Evolutionary conservation across 2,329 filamentous ascomycete species (phyloP).

Genomic region (Nakataea oryzae): DNA sequence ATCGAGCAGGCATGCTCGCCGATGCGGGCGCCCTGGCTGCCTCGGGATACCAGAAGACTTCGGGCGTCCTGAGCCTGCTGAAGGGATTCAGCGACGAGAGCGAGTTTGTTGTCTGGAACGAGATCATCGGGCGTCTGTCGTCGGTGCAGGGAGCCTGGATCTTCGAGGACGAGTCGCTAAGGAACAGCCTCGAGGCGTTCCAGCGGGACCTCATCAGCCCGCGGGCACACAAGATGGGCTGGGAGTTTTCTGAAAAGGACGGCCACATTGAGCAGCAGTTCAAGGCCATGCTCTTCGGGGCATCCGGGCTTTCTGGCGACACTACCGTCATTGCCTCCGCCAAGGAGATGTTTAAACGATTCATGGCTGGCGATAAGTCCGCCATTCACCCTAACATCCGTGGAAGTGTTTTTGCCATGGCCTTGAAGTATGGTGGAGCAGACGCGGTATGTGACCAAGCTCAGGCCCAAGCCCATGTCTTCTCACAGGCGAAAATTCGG

Average conservation of each 20-base stretch:
- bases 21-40: slow-evolving; percentile 84
- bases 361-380: slow-evolving; percentile 63
- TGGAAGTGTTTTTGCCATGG: slow-evolving; percentile 76
- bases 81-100: slow-evolving; percentile 77
- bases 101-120: slow-evolving; percentile 92
- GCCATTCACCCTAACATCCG: slow-evolving; percentile 91
- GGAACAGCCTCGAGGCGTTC: slow-evolving; percentile 73
- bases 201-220: slow-evolving; percentile 65
- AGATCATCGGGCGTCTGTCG: slow-evolving; percentile 70
- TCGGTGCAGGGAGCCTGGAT: slow-evolving; percentile 80
- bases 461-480: background rate
- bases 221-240: slow-evolving; percentile 80
- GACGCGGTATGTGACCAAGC: slow-evolving; percentile 50
- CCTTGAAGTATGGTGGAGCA: slow-evolving; percentile 71
- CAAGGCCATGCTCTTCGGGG: slow-evolving; percentile 83
- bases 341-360: slow-evolving; percentile 84
- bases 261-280: slow-evolving; percentile 90
- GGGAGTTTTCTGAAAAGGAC: slow-evolving; percentile 76
- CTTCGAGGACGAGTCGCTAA: slow-evolving; percentile 66
- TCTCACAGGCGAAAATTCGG: background rate
- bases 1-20: slow-evolving; percentile 88
- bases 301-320: slow-evolving; percentile 72
- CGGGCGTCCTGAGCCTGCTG: slow-evolving; percentile 73
- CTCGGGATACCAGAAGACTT: slow-evolving; percentile 90
- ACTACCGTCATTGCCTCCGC: slow-evolving; percentile 67